Evolutionary conservation across 108 stramenopile genomes (phyloP), one percentile per base, ranked within the genome.

Genomic region (Fragilaria crotonensis): DNA sequence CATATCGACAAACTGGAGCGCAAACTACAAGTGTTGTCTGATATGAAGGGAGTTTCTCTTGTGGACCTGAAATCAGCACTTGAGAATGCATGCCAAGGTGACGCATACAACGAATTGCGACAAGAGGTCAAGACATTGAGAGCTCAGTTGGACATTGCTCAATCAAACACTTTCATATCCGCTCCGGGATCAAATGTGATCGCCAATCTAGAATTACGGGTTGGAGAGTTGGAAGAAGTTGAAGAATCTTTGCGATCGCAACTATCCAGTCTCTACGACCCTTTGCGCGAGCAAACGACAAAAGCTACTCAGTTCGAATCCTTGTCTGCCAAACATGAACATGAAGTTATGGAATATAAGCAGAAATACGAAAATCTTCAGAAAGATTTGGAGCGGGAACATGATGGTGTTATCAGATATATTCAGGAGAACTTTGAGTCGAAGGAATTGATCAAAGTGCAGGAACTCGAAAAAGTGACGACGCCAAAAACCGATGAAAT

Each of bases 171-270:
- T 22, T 7, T 2, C 52, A 2, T 21, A 26, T 7, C 41, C 27
- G 19, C 45, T 30, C 29, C 63, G 33, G 47, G 57, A 30, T 21
- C 63, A 25, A 57, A 54, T 56, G 55, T 66, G 25, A 69, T 82
- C 52, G 69, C 82, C 21, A 73, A 70, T 48, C 73, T 85, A 29
- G 72, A 89, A 46, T 52, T 89, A n/a, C 79, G 84, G 14, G 70
- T 89, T n/a, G 87, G 84, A n/a, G 87, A 89, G 54, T 59, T 89
- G 45, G 87, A 89, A 54, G 87, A 89, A 71, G 49, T 89, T 0
- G 87, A 89, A 30, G 68, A 66, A 11, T 67, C 59, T 17, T 62
- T 73, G 7, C 72, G 66, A 11, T n/a, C 41, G 19, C 80, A 89
- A 57, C 54, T 85, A 17, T 57, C 66, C 27, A 54, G 58, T 36